phyloP scores from a whole-genome alignment of 169 alveolate species.

The Theileria orientalis region DNA sequence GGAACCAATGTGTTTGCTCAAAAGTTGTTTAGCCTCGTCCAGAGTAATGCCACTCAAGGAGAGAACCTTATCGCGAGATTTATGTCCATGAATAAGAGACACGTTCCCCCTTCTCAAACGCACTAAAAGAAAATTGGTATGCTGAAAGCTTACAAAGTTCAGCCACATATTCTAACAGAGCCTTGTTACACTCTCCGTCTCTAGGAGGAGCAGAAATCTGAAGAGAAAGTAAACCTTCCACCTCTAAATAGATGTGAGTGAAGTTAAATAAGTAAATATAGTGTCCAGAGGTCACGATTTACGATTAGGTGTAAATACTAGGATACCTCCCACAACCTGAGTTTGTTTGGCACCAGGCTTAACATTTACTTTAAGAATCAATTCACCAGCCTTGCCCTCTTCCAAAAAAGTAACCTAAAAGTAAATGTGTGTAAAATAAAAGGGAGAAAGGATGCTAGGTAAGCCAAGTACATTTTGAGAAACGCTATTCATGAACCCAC shows the following conservation, averaged over 20 bases:
- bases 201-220: slow-evolving; percentile 86
- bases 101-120: slow-evolving; percentile 79
- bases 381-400: slow-evolving; percentile 15
- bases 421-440: background rate
- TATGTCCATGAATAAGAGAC: slow-evolving; percentile 79
- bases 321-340: slow-evolving; percentile 42
- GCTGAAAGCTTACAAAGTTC: slow-evolving; percentile 58
- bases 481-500: background rate
- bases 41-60: slow-evolving; percentile 24
- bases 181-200: slow-evolving; percentile 85
- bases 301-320: background rate
- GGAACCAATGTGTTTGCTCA: too few relatives aligned
- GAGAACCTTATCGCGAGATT: slow-evolving; percentile 80
- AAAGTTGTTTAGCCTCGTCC: slow-evolving; percentile 7
- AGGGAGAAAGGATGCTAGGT: too few relatives aligned
- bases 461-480: too few relatives aligned
- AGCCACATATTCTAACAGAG: slow-evolving; percentile 75
- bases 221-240: slow-evolving; percentile 40
- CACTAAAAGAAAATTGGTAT: slow-evolving; percentile 34
- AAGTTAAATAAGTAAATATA: background rate
- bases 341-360: slow-evolving; percentile 63
- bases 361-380: slow-evolving; percentile 51
- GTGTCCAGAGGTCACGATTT: background rate
- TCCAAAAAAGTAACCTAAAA: slow-evolving; percentile 6
- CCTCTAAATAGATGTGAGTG: slow-evolving; percentile 8